A percentile compares a stretch with the other conserved stretches of the same genome.
These are phyloP conservation scores for Stellera chamaejasme DNA, from an alignment of 345 rosid genomes.

Conservation along the genomic window DNA sequence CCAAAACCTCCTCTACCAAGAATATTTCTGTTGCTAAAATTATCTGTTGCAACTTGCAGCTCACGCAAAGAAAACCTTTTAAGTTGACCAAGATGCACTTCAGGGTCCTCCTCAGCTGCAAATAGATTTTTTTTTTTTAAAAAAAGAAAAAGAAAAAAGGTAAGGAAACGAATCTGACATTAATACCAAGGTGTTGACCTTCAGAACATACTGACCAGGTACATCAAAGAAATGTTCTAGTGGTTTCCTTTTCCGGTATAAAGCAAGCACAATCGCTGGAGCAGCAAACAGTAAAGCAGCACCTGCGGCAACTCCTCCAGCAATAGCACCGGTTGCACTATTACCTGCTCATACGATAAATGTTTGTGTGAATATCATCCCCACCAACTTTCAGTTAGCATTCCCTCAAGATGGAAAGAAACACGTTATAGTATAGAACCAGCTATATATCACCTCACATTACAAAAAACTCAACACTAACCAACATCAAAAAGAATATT, in stretches of 20 bases:
- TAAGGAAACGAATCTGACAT: not conserved
- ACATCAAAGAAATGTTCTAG: conserved; percentile 87
- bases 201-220: conserved; percentile 45
- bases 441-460: too few relatives aligned
- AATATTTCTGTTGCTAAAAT: conserved; percentile 52
- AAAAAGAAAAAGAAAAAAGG: not conserved
- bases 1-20: conserved; percentile 86
- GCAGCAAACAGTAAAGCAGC: conserved; percentile 92
- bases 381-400: too few relatives aligned
- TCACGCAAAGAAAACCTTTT: conserved; percentile 74
- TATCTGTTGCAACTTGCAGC: conserved; percentile 70
- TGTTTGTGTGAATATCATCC: too few relatives aligned
- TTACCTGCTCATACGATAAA: conserved; percentile 33
- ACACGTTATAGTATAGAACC: too few relatives aligned
- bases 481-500: too few relatives aligned
- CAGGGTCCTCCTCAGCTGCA: conserved; percentile 95
- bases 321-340: conserved; percentile 73
- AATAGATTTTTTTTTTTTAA: not conserved
- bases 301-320: conserved; percentile 98
- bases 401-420: too few relatives aligned
- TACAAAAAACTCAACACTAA: too few relatives aligned
- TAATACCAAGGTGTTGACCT: conserved; percentile 6
- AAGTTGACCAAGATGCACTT: conserved; percentile 91
- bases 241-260: conserved; percentile 56
- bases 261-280: conserved; percentile 81